Conservation (phyloP, 2,329 filamentous ascomycete genomes). For the Penicillium brevicompactum region DNA sequence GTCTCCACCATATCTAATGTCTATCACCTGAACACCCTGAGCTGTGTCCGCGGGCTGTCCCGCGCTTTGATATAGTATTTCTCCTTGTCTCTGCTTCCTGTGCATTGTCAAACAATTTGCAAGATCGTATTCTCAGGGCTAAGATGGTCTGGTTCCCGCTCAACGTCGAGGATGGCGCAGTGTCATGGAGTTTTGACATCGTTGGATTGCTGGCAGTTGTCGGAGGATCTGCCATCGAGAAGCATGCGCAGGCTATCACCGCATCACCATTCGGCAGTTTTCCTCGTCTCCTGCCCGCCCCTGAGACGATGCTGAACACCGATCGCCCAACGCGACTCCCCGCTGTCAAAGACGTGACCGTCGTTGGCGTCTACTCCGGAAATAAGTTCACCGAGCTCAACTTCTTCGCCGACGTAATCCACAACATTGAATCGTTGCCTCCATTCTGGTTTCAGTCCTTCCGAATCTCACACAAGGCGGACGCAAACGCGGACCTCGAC, state of each 20-base stretch:
- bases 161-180: background rate
- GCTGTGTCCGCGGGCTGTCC: background rate
- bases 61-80: background rate
- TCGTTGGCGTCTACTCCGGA: constrained; percentile 61
- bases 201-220: constrained; percentile 65
- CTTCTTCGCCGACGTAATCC: constrained; percentile 65
- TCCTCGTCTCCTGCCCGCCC: constrained; percentile 63
- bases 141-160: background rate
- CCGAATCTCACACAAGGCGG: constrained; percentile 1
- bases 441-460: constrained; percentile 13
- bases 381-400: constrained; percentile 58
- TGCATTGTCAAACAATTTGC: too few species aligned
- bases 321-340: constrained; percentile 59
- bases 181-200: constrained; percentile 59
- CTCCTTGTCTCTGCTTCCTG: background rate
- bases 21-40: background rate
- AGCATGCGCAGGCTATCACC: constrained; percentile 61
- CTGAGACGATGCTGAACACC: constrained; percentile 61
- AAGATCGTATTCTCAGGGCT: background rate
- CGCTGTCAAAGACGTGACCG: constrained; percentile 52
- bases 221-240: constrained; percentile 61
- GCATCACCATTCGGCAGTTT: constrained; percentile 59
- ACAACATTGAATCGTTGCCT: constrained; percentile 37
- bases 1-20: background rate
- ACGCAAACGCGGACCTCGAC: background rate